Percentiles rank a stretch among this genome's conserved stretches.
These are phyloP conservation scores for Prillingera fragicola DNA, from an alignment of 1,284 basidiomycete genomes.

Conservation along the genomic window DNA sequence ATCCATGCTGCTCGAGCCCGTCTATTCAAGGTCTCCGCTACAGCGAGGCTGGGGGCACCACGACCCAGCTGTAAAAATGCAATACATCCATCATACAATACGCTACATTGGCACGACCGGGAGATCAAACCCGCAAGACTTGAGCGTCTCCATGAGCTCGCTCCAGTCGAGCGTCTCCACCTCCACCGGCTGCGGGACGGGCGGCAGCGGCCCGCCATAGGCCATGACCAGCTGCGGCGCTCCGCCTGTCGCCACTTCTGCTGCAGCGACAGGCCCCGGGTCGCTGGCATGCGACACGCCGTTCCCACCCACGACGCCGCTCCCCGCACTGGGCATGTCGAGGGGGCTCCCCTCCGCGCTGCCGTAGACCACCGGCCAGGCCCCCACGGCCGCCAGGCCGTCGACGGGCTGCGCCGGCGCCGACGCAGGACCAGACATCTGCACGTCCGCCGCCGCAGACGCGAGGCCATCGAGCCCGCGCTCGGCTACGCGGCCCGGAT, in stretches of 20 bases:
- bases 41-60: too few relatives aligned
- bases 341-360: neutral
- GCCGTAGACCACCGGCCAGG: neutral
- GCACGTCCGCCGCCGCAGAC: neutral
- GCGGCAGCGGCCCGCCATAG: too few relatives aligned
- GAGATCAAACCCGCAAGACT: neutral
- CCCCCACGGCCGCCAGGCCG: neutral
- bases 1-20: too few relatives aligned
- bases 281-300: neutral
- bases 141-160: neutral
- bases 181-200: neutral
- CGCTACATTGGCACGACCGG: neutral
- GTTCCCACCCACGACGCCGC: too few relatives aligned
- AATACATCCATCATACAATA: too few relatives aligned
- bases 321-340: neutral
- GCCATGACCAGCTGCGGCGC: too few relatives aligned
- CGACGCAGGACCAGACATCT: neutral
- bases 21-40: too few relatives aligned
- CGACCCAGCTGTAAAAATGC: too few relatives aligned
- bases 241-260: too few relatives aligned
- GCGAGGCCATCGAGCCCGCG: neutral
- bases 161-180: neutral
- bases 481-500: neutral
- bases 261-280: neutral
- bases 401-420: neutral